Conservation (phyloP, 192 early-diverging fungal genomes). For the Backusella circina region DNA sequence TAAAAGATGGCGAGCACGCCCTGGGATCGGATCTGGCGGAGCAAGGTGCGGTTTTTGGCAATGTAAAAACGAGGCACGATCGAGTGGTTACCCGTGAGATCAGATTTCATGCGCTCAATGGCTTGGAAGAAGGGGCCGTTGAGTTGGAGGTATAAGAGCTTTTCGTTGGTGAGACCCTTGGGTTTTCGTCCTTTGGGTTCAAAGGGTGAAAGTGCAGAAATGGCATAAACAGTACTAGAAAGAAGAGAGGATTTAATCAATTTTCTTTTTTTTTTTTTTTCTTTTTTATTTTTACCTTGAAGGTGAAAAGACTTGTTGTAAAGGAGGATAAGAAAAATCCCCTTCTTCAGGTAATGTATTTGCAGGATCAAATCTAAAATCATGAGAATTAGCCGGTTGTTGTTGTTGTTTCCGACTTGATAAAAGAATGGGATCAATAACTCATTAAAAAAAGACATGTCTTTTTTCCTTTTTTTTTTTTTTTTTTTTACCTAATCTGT, state of each 20-base stretch:
- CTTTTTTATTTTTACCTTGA: conserved; percentile 1
- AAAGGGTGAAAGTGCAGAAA: conserved; percentile 24
- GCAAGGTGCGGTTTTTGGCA: conserved; percentile 35
- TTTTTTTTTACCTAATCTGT: conserved; percentile 15
- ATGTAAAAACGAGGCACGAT: conserved; percentile 34
- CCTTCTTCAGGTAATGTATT: conserved; percentile 25
- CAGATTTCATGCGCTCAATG: conserved; percentile 24
- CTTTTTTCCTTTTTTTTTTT: neutral
- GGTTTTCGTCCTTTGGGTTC: conserved; percentile 23
- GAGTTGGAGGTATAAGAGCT: conserved; percentile 23
- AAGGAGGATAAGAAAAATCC: conserved; percentile 28
- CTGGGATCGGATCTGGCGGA: conserved; percentile 25
- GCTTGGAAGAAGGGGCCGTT: conserved; percentile 31
- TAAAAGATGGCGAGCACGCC: conserved; percentile 29
- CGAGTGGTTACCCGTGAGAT: conserved; percentile 8
- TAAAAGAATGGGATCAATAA: neutral
- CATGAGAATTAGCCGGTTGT: neutral
- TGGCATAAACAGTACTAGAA: conserved; percentile 23
- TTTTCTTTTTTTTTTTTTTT: neutral
- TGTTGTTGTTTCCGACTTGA: conserved; percentile 5
- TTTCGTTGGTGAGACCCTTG: conserved; percentile 29
- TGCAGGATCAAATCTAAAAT: conserved; percentile 24
- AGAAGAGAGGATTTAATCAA: too few species aligned
- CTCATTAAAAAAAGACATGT: too few species aligned
- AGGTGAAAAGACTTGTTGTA: conserved; percentile 21